Base-by-base conservation (phyloP, 106 monocot species). In the Phalaenopsis equestris region DNA sequence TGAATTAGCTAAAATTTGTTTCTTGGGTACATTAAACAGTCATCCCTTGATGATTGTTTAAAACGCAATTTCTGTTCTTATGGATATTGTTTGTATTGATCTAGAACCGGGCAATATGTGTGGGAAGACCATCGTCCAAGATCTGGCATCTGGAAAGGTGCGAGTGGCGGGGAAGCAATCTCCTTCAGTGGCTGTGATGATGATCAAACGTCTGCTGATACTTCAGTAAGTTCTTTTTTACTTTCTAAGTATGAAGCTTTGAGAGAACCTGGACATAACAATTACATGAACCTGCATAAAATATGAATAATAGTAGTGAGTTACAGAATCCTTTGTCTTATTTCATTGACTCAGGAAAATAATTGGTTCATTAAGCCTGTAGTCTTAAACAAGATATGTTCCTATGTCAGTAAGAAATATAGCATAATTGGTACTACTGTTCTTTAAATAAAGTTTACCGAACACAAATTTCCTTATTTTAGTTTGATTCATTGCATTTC, bases 81-180 rank as follows among this genome's bases (percentile, higher is more conserved):
- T 43, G 14, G 5, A 52, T 56, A 57, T 14, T 72, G 48, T 76
- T 67, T 64, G 74, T 23, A n/a, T 80, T 76, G 42, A 47, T 84
- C 16, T 76, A 98, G 94, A 84, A 87, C 79, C 79, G 98, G 98
- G 41, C 89, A 87, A 73, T 98, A 94, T 84, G 79, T 78, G 36
- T 98, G 98, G 98, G 92, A 98, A 82, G 98, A 98, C 85, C 98
- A 98, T 91, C 92, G 90, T 2, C 94, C 98, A 48, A 79, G 86
- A 78, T 84, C 86, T 72, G 98, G 98, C 42, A 75, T 78, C 41
- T 92, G 86, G 87, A 98, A 94, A 88, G 98, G 98, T 75, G 87
- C 94, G 42, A 91, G 37, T 79, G 98, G 98, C 41, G 98, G 98
- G n/a, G 92, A 94, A 79, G 92, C 75, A 8, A 89, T 94, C 49